These are phyloP conservation scores for Kluyveromyces aestuarii DNA, from an alignment of 805 yeast genomes.

Conservation along the genomic window DNA sequence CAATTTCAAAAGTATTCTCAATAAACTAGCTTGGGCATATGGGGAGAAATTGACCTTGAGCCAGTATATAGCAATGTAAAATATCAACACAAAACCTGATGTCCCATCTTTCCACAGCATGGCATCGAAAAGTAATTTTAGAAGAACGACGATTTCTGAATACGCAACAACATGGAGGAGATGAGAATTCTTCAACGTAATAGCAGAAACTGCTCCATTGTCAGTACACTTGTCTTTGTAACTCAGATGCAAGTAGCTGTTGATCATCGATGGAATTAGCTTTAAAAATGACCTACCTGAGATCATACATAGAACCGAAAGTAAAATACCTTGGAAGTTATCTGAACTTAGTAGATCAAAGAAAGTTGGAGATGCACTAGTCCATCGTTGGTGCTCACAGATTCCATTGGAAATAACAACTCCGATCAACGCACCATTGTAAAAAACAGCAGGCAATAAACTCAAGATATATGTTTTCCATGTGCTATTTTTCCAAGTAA, in stretches of 20 bases:
- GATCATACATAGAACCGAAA: conserved; percentile 51
- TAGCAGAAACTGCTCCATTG: conserved; percentile 5
- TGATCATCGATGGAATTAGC: conserved; percentile 47
- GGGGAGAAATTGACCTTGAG: conserved; percentile 50
- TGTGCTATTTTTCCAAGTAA: conserved; percentile 2
- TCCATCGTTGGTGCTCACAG: conserved; percentile 51
- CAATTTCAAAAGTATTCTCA: conserved; percentile 22
- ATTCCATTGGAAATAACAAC: conserved; percentile 42
- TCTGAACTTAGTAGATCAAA: conserved; percentile 60
- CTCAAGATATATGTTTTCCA: conserved; percentile 4
- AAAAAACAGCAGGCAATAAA: conserved; percentile 38
- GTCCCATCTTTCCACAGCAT: conserved; percentile 50
- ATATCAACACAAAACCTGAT: conserved; percentile 57
- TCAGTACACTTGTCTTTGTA: conserved; percentile 15
- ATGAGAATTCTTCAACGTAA: conserved; percentile 10
- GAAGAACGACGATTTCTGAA: conserved; percentile 48
- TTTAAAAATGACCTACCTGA: conserved; percentile 60
- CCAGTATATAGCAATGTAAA: conserved; percentile 59
- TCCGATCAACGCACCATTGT: conserved; percentile 50
- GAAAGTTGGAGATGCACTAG: conserved; percentile 50
- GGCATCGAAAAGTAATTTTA: conserved; percentile 50
- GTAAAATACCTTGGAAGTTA: conserved; percentile 59
- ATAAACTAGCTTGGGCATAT: conserved; percentile 29
- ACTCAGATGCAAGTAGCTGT: conserved; percentile 51
- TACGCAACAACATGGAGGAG: conserved; percentile 39